Evolutionary conservation across 192 early-diverging fungal genomes (phyloP).

Genomic region (Coemansia sp.): DNA sequence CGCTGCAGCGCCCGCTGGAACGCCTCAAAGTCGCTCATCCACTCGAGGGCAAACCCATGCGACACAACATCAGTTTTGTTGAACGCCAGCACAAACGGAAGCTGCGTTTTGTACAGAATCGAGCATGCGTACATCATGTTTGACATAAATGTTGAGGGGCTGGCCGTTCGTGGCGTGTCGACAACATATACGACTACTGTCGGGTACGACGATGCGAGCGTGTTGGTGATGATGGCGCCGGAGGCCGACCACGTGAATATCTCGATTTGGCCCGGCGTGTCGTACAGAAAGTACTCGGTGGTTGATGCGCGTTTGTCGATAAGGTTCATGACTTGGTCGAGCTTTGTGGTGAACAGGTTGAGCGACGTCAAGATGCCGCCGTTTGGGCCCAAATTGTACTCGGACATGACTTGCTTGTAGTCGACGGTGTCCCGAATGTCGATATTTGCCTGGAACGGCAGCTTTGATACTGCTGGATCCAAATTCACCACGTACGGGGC

Average conservation of each 20-base stretch:
- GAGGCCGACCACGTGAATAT: conserved; percentile 99
- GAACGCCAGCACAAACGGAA: conserved; percentile 94
- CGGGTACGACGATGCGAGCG: conserved; percentile 87
- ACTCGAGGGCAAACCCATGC: conserved; percentile 87
- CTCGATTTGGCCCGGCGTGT: conserved; percentile 99
- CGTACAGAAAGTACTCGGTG: conserved; percentile 71
- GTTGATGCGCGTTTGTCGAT: conserved; percentile 73
- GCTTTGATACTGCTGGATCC: conserved; percentile 83
- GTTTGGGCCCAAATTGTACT: conserved; percentile 96
- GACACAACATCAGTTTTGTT: conserved; percentile 94
- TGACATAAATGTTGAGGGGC: conserved; percentile 95
- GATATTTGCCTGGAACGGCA: conserved; percentile 94
- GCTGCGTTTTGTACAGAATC: conserved; percentile 96
- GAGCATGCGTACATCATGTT: conserved; percentile 98
- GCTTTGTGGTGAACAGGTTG: conserved; percentile 97
- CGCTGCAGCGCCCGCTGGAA: conserved; percentile 82
- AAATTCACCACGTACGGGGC: conserved; percentile 91
- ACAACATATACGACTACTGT: conserved; percentile 91
- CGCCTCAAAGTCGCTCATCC: conserved; percentile 96
- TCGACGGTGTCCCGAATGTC: conserved; percentile 97
- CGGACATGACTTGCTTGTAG: conserved; percentile 98
- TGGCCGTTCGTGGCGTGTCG: conserved; percentile 90
- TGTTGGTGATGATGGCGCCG: conserved; percentile 93
- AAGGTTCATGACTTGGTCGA: conserved; percentile 92
- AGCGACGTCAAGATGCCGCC: conserved; percentile 94